Evolutionary conservation across 768 basidiomycete species (phyloP).

Genomic region (Termitomyces titanicus): DNA sequence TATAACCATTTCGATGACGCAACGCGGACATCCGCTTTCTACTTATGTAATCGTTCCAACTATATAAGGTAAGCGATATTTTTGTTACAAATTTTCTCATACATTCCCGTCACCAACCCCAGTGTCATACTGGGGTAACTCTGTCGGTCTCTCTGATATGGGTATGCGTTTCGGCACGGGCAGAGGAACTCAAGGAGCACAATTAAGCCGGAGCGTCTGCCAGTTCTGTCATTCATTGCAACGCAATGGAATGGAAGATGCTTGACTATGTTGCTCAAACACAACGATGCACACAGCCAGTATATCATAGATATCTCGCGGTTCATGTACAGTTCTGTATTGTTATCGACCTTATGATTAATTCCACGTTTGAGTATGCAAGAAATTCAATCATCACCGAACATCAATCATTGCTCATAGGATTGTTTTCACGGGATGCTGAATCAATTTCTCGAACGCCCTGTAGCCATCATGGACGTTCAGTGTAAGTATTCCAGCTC

Average conservation of each 20-base stretch:
- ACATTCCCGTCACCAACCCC: conserved; percentile 30
- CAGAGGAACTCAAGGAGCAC: conserved; percentile 42
- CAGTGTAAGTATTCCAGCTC: no score
- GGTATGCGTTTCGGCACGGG: conserved; percentile 51
- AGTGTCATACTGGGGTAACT: conserved; percentile 47
- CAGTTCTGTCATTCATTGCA: conserved; percentile 34
- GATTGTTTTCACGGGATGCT: no score
- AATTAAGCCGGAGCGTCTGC: conserved; percentile 81
- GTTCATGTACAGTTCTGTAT: no score
- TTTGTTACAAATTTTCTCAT: conserved; percentile 10
- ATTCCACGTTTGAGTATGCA: no score
- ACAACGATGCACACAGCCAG: conserved; percentile 21
- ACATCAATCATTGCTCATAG: no score
- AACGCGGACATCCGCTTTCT: not conserved
- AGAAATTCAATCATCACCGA: no score
- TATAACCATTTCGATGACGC: not conserved
- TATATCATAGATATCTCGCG: no score
- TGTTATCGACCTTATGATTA: no score
- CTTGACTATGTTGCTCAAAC: conserved; percentile 78
- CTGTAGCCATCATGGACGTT: no score
- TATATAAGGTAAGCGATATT: conserved; percentile 9
- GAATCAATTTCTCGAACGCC: no score
- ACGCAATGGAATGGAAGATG: conserved; percentile 45
- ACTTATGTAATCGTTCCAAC: not conserved
- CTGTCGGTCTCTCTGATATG: conserved; percentile 41